Base-by-base conservation (phyloP, 1,139 yeast genomes). In the Martiniozyma asiatica region DNA sequence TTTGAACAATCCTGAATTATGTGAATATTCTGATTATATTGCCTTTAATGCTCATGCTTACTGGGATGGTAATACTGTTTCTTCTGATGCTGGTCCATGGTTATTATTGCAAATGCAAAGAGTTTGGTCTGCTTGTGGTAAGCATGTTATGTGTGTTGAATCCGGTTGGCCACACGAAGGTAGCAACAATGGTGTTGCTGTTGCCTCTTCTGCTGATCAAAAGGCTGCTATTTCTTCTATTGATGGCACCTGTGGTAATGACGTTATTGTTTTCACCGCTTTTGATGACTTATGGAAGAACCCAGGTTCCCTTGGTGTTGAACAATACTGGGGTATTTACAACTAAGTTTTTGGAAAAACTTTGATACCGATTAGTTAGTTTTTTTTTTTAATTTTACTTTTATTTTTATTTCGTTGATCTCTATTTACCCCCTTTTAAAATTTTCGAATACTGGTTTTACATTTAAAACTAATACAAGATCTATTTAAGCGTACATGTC, bases 111-210 rank as follows among this genome's bases (percentile, higher is more conserved):
- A 77, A 59, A 74, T 79, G 48, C 63, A 73, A 47, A 63, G 72
- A 54, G 79, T 79, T 47, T 63, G 69, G 57, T 55, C 67, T 42
- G 73, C 73, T 32, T 79, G 89, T 64, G 72, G 71, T 45, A 76
- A 78, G 58, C 44, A 53, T 23, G 70, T 75, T 31, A 56, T 75
- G 44, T 71, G 78, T 45, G 70, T 80, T 30, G 92, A 79, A 59
- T 67, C 84, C 33, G 92, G 92, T 34, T 79, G 89, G 89, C 92
- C 92, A 48, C 69, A 78, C 28, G 53, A 66, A 47, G 89, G 89
- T 55, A 59, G 68, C 44, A 56, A 70, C 35, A 65, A 61, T 48
- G 84, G 84, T 53, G 62, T 56, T 38, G 79, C 84, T 48, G 74
- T 77, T 34, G 82, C 89, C 26, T 74, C 82, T n/a, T 47, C 59